Evolutionary conservation across 148 eudicot species (phyloP).

Genomic region (Cornus kousa): DNA sequence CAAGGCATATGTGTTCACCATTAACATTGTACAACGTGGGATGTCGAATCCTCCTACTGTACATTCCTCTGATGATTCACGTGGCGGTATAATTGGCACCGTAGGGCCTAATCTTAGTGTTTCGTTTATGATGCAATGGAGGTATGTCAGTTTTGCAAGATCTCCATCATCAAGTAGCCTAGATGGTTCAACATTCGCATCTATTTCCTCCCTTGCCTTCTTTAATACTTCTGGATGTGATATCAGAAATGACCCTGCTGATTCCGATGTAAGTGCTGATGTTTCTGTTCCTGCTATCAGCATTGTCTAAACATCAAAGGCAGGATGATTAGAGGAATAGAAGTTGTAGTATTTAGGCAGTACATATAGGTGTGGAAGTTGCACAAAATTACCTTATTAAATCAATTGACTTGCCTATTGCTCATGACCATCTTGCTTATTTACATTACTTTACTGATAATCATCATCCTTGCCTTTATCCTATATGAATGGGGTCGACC

Average conservation of each 20-base stretch:
- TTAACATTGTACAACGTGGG: neutral
- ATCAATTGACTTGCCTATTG: neutral
- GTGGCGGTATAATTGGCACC: neutral
- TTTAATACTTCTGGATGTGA: neutral
- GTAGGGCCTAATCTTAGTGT: neutral
- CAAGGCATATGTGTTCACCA: slow-evolving; percentile 6
- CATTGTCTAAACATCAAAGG: neutral
- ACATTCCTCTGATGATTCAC: neutral
- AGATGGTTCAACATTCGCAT: neutral
- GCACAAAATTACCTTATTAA: neutral
- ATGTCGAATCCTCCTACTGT: neutral
- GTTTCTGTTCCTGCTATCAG: neutral
- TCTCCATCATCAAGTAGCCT: neutral
- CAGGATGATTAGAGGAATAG: neutral
- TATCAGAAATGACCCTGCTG: neutral
- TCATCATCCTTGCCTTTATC: too few relatives aligned
- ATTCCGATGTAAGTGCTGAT: neutral
- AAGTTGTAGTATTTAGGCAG: neutral
- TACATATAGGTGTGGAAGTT: neutral
- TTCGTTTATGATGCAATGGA: neutral
- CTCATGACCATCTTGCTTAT: too few relatives aligned
- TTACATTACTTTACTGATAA: too few relatives aligned
- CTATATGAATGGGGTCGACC: too few relatives aligned
- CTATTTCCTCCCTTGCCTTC: neutral
- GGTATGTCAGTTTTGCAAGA: neutral